Evolutionary conservation across 176 grass and related monocot species (phyloP).

Genomic region (sorghum (Sorghum bicolor)): Sorghum_bicolor_NCBIv3 NC_012870.2:5952001-5952500

Average conservation of each 20-base stretch:
- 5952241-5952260: slow-evolving; percentile 31
- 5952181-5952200: slow-evolving; percentile 79
- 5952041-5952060: neutral
- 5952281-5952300: slow-evolving; percentile 13
- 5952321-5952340: slow-evolving; percentile 2
- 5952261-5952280: slow-evolving; percentile 30
- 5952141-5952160: slow-evolving; percentile 25
- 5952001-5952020: neutral
- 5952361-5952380: neutral
- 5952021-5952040: slow-evolving; percentile 7
- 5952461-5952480: neutral
- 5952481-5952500: neutral
- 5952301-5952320: slow-evolving; percentile 11
- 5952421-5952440: neutral
- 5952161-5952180: slow-evolving; percentile 59
- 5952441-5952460: neutral
- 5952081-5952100: neutral
- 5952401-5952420: neutral
- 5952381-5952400: neutral
- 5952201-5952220: slow-evolving; percentile 33
- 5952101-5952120: rapidly evolving
- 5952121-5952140: slow-evolving; percentile 37
- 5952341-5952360: slow-evolving; percentile 33
- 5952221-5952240: slow-evolving; percentile 35
- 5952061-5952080: slow-evolving; percentile 38